Evolutionary conservation across 2,329 filamentous ascomycete species (phyloP).

Genomic region (Trichoderma polysporum): DNA sequence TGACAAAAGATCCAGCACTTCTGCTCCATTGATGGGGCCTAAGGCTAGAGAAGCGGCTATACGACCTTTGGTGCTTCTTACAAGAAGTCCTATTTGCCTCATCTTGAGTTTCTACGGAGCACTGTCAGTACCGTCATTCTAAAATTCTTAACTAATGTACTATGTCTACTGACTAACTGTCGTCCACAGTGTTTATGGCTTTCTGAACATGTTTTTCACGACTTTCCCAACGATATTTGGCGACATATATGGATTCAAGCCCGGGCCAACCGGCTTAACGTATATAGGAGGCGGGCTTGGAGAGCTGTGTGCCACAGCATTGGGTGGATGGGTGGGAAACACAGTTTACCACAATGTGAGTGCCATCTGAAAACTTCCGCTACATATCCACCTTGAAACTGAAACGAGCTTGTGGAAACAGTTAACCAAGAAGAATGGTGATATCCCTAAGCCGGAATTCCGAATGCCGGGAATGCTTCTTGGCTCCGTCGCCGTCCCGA

Average conservation of each 20-base stretch:
- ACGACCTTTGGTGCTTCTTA: not conserved
- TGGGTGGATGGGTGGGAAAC: slow-evolving; percentile 13
- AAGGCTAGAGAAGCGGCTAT: slow-evolving; percentile 24
- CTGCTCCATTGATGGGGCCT: slow-evolving; percentile 20
- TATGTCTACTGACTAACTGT: not conserved
- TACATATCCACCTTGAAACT: not conserved
- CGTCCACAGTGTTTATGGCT: slow-evolving; percentile 41
- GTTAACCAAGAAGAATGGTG: slow-evolving; percentile 27
- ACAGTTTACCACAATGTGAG: slow-evolving; percentile 7
- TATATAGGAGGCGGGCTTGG: slow-evolving; percentile 22
- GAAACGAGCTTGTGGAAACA: not conserved
- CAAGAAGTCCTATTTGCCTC: not conserved
- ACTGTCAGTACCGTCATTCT: not conserved
- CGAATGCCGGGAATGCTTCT: slow-evolving; percentile 34
- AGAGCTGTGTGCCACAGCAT: not conserved
- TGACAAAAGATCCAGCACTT: not conserved
- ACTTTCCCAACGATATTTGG: slow-evolving; percentile 53
- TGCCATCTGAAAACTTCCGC: not conserved
- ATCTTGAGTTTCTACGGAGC: slow-evolving; percentile 15
- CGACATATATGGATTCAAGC: slow-evolving; percentile 1
- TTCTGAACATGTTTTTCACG: slow-evolving; percentile 53
- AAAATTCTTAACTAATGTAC: not conserved
- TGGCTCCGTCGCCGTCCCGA: slow-evolving; percentile 46
- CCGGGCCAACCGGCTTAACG: slow-evolving; percentile 2
- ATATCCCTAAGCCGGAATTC: slow-evolving; percentile 34